phyloP scores from a whole-genome alignment of 257 asterid genomes.

The Fraxinus anomala region DNA sequence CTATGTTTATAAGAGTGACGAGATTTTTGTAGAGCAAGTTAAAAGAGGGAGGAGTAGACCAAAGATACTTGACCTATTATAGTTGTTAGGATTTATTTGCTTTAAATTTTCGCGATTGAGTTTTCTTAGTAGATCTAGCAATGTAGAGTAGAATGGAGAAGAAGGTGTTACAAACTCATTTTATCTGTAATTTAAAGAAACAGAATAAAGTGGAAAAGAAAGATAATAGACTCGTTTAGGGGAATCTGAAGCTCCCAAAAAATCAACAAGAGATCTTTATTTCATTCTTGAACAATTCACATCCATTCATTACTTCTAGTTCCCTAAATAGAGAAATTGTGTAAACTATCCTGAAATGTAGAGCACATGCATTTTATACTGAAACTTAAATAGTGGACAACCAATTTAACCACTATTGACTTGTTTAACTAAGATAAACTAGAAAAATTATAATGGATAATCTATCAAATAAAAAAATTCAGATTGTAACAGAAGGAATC shows the following conservation, averaged over 20 bases:
- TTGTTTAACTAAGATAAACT: not conserved
- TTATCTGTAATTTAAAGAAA: too few species aligned
- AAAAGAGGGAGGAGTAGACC: not conserved
- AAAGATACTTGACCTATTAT: not conserved
- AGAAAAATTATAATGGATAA: not conserved
- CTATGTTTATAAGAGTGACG: not conserved
- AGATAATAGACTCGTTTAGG: too few species aligned
- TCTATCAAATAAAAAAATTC: not conserved
- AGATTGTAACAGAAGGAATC: not conserved
- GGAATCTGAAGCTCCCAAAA: too few species aligned
- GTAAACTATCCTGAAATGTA: too few species aligned
- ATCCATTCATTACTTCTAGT: not conserved
- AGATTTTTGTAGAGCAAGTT: not conserved
- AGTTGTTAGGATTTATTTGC: not conserved
- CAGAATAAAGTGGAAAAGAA: too few species aligned
- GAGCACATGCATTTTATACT: not conserved
- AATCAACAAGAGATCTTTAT: not conserved
- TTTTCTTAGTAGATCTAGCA: not conserved
- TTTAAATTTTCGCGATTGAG: not conserved
- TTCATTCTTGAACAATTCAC: too few species aligned
- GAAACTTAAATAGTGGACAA: not conserved
- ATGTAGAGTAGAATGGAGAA: not conserved
- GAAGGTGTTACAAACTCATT: not conserved
- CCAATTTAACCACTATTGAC: not conserved
- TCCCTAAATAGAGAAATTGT: not conserved